Evolutionary conservation across 768 basidiomycete genomes (phyloP).

Genomic region (Pulveroboletus sp.): DNA sequence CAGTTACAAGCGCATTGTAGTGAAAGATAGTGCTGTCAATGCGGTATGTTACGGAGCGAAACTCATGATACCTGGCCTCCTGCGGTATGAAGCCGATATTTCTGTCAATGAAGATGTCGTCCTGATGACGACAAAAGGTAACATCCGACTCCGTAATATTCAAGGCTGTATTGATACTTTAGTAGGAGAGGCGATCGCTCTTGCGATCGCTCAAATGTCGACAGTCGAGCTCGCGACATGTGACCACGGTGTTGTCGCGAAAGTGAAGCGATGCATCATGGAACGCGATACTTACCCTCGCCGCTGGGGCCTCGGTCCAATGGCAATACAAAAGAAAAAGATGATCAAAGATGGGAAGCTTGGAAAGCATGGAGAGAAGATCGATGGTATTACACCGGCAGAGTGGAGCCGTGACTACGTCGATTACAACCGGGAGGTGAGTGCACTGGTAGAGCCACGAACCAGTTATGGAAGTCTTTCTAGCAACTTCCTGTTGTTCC

Average conservation of each 20-base stretch:
- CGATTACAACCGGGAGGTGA: conserved; percentile 78
- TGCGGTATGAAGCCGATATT: conserved; percentile 95
- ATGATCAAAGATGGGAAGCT: conserved; percentile 97
- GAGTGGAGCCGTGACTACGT: conserved; percentile 93
- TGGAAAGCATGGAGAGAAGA: conserved; percentile 89
- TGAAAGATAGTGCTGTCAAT: conserved; percentile 98
- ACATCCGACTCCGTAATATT: background rate
- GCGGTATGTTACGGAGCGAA: conserved; percentile 99
- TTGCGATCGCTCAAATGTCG: conserved; percentile 96
- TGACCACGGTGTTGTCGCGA: conserved; percentile 97
- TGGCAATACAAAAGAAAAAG: conserved; percentile 97
- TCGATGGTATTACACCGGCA: conserved; percentile 81
- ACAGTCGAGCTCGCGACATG: conserved; percentile 97
- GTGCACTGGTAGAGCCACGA: conserved; percentile 12
- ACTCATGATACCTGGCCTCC: conserved; percentile 97
- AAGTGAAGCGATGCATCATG: conserved; percentile 99
- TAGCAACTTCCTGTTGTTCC: conserved; percentile 41
- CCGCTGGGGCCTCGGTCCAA: conserved; percentile 97
- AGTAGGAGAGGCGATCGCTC: conserved; percentile 85
- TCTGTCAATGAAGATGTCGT: conserved; percentile 94
- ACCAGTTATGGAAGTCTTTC: conserved; percentile 8
- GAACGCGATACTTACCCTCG: conserved; percentile 98
- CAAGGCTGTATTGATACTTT: conserved; percentile 3
- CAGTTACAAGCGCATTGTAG: conserved; percentile 97
- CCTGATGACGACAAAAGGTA: conserved; percentile 97